Evolutionary conservation across 805 yeast species (phyloP).

Genomic region (Lachancea sp.): DNA sequence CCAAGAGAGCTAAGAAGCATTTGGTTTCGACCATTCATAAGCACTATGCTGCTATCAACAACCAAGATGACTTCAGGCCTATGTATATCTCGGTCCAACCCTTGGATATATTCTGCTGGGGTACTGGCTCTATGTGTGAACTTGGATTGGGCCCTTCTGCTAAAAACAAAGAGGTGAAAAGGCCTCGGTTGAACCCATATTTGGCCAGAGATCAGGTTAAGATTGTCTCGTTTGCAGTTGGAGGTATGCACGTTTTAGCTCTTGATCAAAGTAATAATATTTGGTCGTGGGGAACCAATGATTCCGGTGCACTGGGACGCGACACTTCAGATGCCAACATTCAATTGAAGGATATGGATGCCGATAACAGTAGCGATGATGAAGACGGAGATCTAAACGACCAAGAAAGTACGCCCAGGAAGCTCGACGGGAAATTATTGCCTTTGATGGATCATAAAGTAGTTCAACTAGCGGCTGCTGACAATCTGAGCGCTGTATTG

Average conservation of each 20-base stretch:
- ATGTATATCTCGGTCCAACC: constrained; percentile 33
- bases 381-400: constrained; percentile 85
- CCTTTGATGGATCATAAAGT: constrained; percentile 47
- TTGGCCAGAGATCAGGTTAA: constrained; percentile 56
- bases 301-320: constrained; percentile 86
- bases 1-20: constrained; percentile 10
- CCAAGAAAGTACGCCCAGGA: constrained; percentile 81
- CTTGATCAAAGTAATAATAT: constrained; percentile 66
- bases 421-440: constrained; percentile 50
- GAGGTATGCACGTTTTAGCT: constrained; percentile 93
- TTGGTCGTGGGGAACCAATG: constrained; percentile 99
- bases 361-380: constrained; percentile 48
- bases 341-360: constrained; percentile 61
- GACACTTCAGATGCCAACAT: constrained; percentile 65
- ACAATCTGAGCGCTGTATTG: constrained; percentile 77
- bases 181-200: constrained; percentile 87
- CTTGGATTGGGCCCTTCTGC: constrained; percentile 96
- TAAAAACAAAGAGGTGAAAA: constrained; percentile 84
- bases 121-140: constrained; percentile 96
- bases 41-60: constrained; percentile 20
- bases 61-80: constrained; percentile 33
- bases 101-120: constrained; percentile 86
- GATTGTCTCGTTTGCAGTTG: constrained; percentile 83
- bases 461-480: constrained; percentile 85
- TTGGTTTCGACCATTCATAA: constrained; percentile 13